Conservation (phyloP, 352 stramenopile species). For the Globisporangium takayamanum region DNA sequence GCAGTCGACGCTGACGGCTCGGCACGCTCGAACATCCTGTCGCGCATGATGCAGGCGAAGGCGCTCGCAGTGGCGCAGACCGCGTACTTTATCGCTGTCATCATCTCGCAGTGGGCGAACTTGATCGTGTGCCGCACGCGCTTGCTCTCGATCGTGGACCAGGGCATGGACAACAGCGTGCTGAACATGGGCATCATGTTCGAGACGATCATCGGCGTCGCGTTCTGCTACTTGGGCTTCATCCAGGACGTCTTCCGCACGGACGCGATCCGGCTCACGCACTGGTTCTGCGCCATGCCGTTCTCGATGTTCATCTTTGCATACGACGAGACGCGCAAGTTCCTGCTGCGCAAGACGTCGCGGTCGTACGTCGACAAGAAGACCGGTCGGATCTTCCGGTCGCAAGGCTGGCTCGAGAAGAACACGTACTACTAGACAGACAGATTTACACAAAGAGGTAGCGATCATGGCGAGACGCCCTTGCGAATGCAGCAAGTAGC, state of each 20-base stretch:
- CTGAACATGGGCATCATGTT: constrained; percentile 88
- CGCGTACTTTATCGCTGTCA: constrained; percentile 71
- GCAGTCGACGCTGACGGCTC: constrained; percentile 19
- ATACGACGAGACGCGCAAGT: constrained; percentile 88
- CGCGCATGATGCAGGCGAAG: constrained; percentile 63
- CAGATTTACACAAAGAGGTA: neutral
- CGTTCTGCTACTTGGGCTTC: constrained; percentile 68
- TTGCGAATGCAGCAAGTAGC: too few relatives aligned
- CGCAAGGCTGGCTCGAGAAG: constrained; percentile 63
- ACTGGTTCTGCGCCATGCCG: constrained; percentile 83
- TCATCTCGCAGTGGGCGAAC: constrained; percentile 82
- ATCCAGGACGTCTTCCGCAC: constrained; percentile 73
- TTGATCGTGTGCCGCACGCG: constrained; percentile 85
- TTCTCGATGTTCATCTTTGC: constrained; percentile 77
- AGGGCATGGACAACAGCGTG: constrained; percentile 85
- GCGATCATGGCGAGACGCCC: too few relatives aligned
- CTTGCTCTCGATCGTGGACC: constrained; percentile 71
- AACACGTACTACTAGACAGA: constrained; percentile 75
- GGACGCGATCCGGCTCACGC: constrained; percentile 58
- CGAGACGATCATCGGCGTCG: constrained; percentile 70
- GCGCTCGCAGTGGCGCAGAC: constrained; percentile 73
- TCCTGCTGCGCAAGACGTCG: constrained; percentile 69
- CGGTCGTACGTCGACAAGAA: constrained; percentile 37
- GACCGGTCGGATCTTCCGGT: constrained; percentile 49
- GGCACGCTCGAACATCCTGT: constrained; percentile 62